Base-by-base conservation (phyloP, 2,329 filamentous ascomycete species). In the Aureobasidium sp. region DNA sequence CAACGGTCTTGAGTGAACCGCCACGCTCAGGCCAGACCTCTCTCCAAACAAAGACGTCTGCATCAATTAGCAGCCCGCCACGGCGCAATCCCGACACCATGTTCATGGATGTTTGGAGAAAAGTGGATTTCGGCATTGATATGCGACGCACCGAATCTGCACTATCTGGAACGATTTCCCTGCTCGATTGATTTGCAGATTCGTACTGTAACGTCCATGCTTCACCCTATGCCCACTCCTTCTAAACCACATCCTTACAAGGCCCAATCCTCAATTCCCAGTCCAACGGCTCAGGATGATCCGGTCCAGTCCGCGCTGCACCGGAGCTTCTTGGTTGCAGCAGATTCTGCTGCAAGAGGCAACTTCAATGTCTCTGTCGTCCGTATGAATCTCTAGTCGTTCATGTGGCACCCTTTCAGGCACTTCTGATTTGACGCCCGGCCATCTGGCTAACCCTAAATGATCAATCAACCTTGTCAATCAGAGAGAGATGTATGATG, bases 131-230 rank as follows among this genome's bases (percentile, higher is more conserved):
- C 57, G 57, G 57, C 46, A 60, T 60, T 34, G 57, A 51, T 39
- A 59, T 60, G 57, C 57, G 57, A 60, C 34, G 56, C 56, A 59
- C 56, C 56, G 56, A 59, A 59, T 48, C 56, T 60, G 57, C 57
- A 50, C 44, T n/a, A 48, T 50, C 46, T 41, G 24, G 57, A 46
- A 34, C 57, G 48, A 26, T 20, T 41, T 50, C 15, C 57, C 36
- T 60, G 57, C 46, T 60, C 46, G 57, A 60, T 60, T 51, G 44
- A 39, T 60, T 44, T 29, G 53, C 27, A 57, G 53, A 44, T 34
- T 57, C 46, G 34, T 51, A 51, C 46, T 41, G 46, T 26, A 60
- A 60, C 57, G 57, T 51, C 57, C 57, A 60, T 60, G 57, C 57
- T 51, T 60, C 20, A 24, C 43, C 27, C 53, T 20, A 24, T 59